phyloP scores from a whole-genome alignment of 2,329 filamentous ascomycete species.

The Fusarium devonianum region DNA sequence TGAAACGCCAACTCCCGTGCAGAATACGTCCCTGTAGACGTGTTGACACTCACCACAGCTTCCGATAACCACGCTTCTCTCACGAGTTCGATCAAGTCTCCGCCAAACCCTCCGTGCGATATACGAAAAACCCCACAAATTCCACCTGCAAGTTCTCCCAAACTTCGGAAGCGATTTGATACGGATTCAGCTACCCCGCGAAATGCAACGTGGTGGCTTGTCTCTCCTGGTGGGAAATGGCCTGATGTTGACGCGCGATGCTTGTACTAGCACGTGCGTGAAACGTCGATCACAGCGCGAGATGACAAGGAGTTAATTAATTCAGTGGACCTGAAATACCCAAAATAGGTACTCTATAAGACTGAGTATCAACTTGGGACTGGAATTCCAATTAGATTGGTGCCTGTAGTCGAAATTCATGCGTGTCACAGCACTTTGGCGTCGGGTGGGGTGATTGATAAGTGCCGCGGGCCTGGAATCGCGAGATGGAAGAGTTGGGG shows the following conservation, averaged over 20 bases:
- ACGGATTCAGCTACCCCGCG: conserved; percentile 33
- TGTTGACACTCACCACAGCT: no score
- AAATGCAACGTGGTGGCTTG: conserved; percentile 39
- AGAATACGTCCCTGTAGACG: no score
- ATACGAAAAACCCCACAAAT: conserved; percentile 16
- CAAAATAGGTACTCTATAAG: no score
- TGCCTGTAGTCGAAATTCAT: not conserved
- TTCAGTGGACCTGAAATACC: no score
- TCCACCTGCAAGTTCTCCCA: not conserved
- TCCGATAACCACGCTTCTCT: no score
- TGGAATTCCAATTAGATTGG: not conserved
- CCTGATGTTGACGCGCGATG: conserved; percentile 34
- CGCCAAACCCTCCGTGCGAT: not conserved
- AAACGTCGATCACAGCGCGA: no score
- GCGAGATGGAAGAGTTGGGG: conserved; percentile 7
- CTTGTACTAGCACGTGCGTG: not conserved
- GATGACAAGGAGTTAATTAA: no score
- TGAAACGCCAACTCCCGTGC: no score
- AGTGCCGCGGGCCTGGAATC: conserved; percentile 8
- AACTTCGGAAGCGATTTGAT: conserved; percentile 5
- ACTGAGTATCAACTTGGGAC: no score
- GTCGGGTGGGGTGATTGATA: conserved; percentile 30
- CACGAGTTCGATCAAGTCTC: not conserved
- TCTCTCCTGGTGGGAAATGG: conserved; percentile 31
- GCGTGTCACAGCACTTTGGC: conserved; percentile 1